phyloP scores from a whole-genome alignment of 2,329 filamentous ascomycete species.

The Cordyceps pruinosa region DNA sequence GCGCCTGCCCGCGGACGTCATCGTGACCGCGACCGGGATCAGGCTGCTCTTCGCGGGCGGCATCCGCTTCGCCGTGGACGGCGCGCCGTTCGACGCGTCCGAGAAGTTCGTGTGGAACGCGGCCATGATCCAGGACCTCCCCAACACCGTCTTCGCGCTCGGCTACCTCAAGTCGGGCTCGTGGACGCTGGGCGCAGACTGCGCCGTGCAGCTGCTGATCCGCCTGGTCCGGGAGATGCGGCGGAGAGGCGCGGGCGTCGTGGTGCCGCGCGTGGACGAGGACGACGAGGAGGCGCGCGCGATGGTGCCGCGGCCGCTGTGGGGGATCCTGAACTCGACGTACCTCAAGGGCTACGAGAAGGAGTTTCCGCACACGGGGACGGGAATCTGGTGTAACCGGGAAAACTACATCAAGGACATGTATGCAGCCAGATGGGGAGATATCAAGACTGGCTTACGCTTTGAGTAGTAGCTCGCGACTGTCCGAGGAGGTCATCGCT shows the following conservation, averaged over 20 bases:
- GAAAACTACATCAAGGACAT: conserved; percentile 1
- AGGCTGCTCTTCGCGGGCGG: conserved; percentile 53
- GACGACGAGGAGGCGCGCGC: not conserved
- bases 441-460: not conserved
- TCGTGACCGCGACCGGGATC: conserved; percentile 63
- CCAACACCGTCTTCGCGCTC: conserved; percentile 54
- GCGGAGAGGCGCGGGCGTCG: not conserved
- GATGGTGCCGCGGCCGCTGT: not conserved
- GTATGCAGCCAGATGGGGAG: not conserved
- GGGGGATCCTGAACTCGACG: not conserved
- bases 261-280: not conserved
- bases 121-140: conserved; percentile 58
- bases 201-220: conserved; percentile 28
- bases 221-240: not conserved
- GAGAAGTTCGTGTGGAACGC: conserved; percentile 56
- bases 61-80: conserved; percentile 47
- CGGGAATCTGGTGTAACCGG: conserved; percentile 1
- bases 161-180: conserved; percentile 56
- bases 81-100: conserved; percentile 38
- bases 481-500: too few species aligned
- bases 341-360: not conserved
- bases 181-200: conserved; percentile 62
- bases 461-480: too few species aligned
- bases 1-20: conserved; percentile 55
- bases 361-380: not conserved